Conservation (phyloP, 2,329 filamentous ascomycete genomes). For the Pseudocercospora crystallina region DNA sequence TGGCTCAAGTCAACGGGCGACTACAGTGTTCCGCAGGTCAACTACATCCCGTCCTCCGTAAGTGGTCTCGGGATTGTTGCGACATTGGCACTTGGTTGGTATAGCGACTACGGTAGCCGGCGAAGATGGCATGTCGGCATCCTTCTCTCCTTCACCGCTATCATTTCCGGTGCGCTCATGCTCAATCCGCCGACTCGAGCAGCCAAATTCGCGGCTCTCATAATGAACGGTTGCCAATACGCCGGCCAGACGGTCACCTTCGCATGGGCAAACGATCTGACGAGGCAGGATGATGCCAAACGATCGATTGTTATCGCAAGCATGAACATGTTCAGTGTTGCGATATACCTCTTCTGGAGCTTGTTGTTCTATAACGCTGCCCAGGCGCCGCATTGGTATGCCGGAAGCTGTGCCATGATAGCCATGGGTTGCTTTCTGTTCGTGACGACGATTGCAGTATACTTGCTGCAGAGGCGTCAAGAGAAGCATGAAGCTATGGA, state of each 20-base stretch:
- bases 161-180: conserved; percentile 28
- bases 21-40: conserved; percentile 26
- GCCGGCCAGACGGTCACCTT: conserved; percentile 30
- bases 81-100: conserved; percentile 29
- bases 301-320: conserved; percentile 26
- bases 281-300: conserved; percentile 27
- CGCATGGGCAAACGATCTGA: conserved; percentile 30
- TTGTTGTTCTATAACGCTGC: conserved; percentile 30
- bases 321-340: conserved; percentile 31
- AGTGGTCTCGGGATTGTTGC: conserved; percentile 28
- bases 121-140: conserved; percentile 29
- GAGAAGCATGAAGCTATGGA: conserved; percentile 22
- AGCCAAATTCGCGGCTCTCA: conserved; percentile 27
- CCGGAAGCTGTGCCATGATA: conserved; percentile 30
- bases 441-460: conserved; percentile 24
- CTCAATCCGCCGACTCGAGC: conserved; percentile 22
- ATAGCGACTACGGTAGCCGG: conserved; percentile 26
- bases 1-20: conserved; percentile 24
- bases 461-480: conserved; percentile 23
- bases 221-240: conserved; percentile 29
- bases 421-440: conserved; percentile 28
- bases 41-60: conserved; percentile 29
- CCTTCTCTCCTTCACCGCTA: conserved; percentile 28
- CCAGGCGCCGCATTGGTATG: conserved; percentile 29
- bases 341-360: conserved; percentile 31